Percentiles rank a stretch among this genome's conserved stretches.
These are phyloP conservation scores for Hymenoscyphus repandus DNA, from an alignment of 2,329 filamentous ascomycete species.

Conservation along the genomic window DNA sequence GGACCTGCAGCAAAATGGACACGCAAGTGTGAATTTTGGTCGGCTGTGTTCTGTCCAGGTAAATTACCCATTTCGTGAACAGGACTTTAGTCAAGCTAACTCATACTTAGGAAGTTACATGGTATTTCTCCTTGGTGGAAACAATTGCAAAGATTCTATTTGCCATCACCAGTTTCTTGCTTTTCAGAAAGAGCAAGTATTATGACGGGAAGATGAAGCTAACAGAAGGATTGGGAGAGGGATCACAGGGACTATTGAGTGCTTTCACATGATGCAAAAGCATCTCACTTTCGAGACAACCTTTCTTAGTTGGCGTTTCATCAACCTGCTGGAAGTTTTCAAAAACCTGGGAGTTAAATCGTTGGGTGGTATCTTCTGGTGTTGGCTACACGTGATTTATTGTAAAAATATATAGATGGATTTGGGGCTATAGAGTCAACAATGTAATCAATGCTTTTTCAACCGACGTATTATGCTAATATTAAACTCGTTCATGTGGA, in stretches of 20 bases:
- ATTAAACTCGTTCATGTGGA: too few relatives aligned
- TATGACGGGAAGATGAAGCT: conserved; percentile 1
- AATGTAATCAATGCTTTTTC: too few relatives aligned
- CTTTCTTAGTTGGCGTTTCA: too few relatives aligned
- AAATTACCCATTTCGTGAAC: background rate
- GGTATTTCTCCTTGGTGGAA: conserved; percentile 4
- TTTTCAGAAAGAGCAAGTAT: conserved; percentile 1
- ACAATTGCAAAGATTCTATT: conserved; percentile 5
- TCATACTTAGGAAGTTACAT: background rate
- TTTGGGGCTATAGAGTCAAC: too few relatives aligned
- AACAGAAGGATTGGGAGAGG: background rate
- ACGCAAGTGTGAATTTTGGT: conserved; percentile 3
- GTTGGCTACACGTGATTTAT: too few relatives aligned
- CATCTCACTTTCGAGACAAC: too few relatives aligned
- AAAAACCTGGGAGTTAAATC: too few relatives aligned
- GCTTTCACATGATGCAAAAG: conserved; percentile 1
- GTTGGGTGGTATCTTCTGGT: too few relatives aligned
- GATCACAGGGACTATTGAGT: conserved; percentile 1
- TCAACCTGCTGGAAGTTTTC: too few relatives aligned
- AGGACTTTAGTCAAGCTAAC: background rate
- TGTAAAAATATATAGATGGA: too few relatives aligned
- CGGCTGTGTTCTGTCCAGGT: conserved; percentile 4
- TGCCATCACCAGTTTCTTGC: background rate
- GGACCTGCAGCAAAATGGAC: background rate
- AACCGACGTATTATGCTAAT: too few relatives aligned